Percentiles rank a stretch among this genome's conserved stretches.
Evolutionary conservation across 192 early-diverging fungal species (phyloP).

Genomic region (Coemansia sp.): DNA sequence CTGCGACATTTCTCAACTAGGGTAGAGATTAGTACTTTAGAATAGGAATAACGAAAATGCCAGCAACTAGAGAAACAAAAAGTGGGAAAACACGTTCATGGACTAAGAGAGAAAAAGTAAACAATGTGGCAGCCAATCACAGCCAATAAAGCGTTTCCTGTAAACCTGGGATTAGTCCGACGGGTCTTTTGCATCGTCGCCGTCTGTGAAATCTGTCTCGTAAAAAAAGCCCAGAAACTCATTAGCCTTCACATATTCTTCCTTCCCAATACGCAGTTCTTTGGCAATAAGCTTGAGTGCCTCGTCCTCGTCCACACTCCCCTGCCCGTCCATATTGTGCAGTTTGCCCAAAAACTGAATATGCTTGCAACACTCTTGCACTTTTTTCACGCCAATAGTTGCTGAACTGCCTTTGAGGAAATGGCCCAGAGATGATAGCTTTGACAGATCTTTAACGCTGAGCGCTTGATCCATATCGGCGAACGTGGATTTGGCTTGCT

Average conservation of each 20-base stretch:
- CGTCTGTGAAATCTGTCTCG: constrained; percentile 40
- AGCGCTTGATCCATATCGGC: constrained; percentile 66
- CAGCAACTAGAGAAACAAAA: not conserved
- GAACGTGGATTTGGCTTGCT: constrained; percentile 82
- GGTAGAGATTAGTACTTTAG: not conserved
- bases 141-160: not conserved
- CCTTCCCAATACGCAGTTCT: constrained; percentile 60
- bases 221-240: constrained; percentile 69
- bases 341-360: constrained; percentile 82
- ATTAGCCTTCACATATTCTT: constrained; percentile 72
- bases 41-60: too few relatives aligned
- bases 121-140: not conserved
- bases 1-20: constrained; percentile 6
- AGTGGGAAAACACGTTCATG: not conserved
- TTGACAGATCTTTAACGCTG: constrained; percentile 61
- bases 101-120: not conserved
- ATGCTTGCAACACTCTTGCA: constrained; percentile 79
- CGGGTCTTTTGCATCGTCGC: constrained; percentile 6
- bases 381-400: constrained; percentile 75
- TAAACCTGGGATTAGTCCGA: not conserved
- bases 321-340: constrained; percentile 41
- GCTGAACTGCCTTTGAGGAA: constrained; percentile 92
- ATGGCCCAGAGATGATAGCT: constrained; percentile 80
- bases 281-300: constrained; percentile 59
- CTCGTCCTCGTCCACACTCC: constrained; percentile 55